Percentiles rank a stretch among this genome's conserved stretches.
Conservation (phyloP, 2,329 filamentous ascomycete genomes). For the Xylaria hypoxylon region DNA sequence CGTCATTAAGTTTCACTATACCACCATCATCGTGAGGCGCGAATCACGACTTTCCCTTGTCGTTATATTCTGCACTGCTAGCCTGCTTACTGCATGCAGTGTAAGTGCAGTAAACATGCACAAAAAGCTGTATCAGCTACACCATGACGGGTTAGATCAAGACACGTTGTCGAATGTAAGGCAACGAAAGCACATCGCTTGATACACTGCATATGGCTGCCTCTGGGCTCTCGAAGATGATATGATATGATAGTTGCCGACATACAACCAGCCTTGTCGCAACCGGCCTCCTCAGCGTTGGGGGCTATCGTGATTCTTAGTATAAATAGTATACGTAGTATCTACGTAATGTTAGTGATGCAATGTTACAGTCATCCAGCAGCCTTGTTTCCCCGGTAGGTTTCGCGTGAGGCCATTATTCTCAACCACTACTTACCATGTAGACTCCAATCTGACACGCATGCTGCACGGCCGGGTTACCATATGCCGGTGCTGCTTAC, state of each 20-base stretch:
- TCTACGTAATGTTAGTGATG: background rate
- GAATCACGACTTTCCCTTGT: constrained; percentile 11
- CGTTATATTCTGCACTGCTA: background rate
- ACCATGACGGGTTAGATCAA: constrained; percentile 16
- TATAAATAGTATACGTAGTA: background rate
- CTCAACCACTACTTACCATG: background rate
- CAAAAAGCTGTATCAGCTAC: constrained; percentile 20
- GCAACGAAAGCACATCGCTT: constrained; percentile 4
- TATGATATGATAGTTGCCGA: constrained; percentile 8
- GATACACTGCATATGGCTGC: constrained; percentile 18
- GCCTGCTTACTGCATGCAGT: constrained; percentile 13
- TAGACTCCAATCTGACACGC: constrained; percentile 15
- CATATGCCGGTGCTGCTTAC: constrained; percentile 9
- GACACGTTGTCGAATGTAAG: constrained; percentile 14
- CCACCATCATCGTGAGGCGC: constrained; percentile 7
- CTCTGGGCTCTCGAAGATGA: constrained; percentile 3
- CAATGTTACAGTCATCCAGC: too few relatives aligned
- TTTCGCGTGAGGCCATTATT: constrained; percentile 2
- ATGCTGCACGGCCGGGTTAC: constrained; percentile 5
- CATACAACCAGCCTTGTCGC: constrained; percentile 17
- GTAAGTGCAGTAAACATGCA: constrained; percentile 16
- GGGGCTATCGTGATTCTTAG: constrained; percentile 24
- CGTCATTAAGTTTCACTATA: constrained; percentile 16
- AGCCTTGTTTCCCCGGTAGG: constrained; percentile 10
- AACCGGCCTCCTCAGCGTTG: background rate